These are phyloP conservation scores for Galium porrigens DNA, from an alignment of 305 asterid species.

Conservation along the genomic window DNA sequence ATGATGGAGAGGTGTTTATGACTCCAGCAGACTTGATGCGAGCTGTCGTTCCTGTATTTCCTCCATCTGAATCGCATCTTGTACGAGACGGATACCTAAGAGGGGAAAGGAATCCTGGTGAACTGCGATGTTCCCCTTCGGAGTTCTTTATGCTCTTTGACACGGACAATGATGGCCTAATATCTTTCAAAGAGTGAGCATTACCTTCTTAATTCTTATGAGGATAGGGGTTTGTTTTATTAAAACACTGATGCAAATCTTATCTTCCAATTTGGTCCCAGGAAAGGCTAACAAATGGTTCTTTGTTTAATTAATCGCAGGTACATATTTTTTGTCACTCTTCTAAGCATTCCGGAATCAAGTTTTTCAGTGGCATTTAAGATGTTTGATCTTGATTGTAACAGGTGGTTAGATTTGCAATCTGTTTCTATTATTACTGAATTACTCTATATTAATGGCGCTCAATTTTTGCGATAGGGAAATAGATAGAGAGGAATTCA, in stretches of 20 bases:
- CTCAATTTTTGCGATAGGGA: slow-evolving; percentile 28
- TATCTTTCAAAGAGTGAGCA: slow-evolving; percentile 80
- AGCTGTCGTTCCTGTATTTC: slow-evolving; percentile 88
- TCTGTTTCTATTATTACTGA: not conserved
- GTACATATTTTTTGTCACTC: slow-evolving; percentile 78
- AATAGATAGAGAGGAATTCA: slow-evolving; percentile 66
- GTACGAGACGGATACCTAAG: slow-evolving; percentile 79
- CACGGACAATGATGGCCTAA: slow-evolving; percentile 61
- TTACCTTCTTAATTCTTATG: slow-evolving; percentile 10
- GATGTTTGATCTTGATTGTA: slow-evolving; percentile 81
- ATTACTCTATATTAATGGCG: slow-evolving; percentile 1
- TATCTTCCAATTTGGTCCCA: not conserved
- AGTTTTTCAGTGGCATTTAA: slow-evolving; percentile 85
- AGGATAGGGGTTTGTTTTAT: slow-evolving; percentile 9
- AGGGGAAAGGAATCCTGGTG: slow-evolving; percentile 86
- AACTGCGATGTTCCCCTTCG: slow-evolving; percentile 69
- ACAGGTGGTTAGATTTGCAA: slow-evolving; percentile 36
- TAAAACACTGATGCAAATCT: not conserved
- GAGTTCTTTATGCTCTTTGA: slow-evolving; percentile 83
- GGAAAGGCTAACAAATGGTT: slow-evolving; percentile 17
- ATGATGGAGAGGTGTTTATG: slow-evolving; percentile 56
- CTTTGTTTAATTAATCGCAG: slow-evolving; percentile 27
- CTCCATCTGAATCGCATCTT: slow-evolving; percentile 75
- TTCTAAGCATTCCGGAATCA: slow-evolving; percentile 83
- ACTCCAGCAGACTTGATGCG: slow-evolving; percentile 94